Evolutionary conservation across 257 asterid species (phyloP), one percentile per base, ranked within the genome.

Genomic region (Capsicum baccatum): DNA sequence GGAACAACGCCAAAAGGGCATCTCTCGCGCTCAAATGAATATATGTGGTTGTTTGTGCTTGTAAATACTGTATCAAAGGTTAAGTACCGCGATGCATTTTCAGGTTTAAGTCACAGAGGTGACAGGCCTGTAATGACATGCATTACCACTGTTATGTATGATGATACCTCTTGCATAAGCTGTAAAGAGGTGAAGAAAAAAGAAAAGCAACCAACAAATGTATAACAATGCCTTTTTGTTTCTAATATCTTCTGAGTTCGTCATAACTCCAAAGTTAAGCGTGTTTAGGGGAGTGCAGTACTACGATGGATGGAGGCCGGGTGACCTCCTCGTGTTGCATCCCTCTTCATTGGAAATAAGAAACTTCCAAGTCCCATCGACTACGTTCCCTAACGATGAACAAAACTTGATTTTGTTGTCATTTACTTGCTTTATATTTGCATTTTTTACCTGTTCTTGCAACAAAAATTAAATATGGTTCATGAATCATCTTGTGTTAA

Each of bases 31-130:
- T 59, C 88, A 86, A 87, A 90, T 91, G 94, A 88, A 84, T 89
- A 91, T 90, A 89, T 83, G 88, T 83, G 79, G 88, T 85, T 48
- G 81, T 87, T 86, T 87, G 86, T 90, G 88, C 87, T 52, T 93
- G 97, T 94, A 94, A 91, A 94, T 94, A 94, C 88, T 87, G 60
- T 89, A 85, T 91, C 87, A 84, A 87, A 83, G 86, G 52, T 69
- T 71, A 84, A 57, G 93, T 85, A 89, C 92, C 89, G 17, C 70
- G 81, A 87, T 87, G 95, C 94, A 87, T 86, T 86, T 86, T 89
- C 90, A 85, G 97, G 97, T 94, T 97, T 92, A 94, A 94, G 98
- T 94, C 94, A 90, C 94, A 85, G 81, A 88, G 97, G 94, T 91
- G 98, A 93, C 98, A 58, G 98, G 97, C 97, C 93, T 76, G 50